Evolutionary conservation across 1,284 basidiomycete genomes (phyloP), one percentile per base, ranked within the genome.

Genomic region (Cystobasidium slooffiae): DNA sequence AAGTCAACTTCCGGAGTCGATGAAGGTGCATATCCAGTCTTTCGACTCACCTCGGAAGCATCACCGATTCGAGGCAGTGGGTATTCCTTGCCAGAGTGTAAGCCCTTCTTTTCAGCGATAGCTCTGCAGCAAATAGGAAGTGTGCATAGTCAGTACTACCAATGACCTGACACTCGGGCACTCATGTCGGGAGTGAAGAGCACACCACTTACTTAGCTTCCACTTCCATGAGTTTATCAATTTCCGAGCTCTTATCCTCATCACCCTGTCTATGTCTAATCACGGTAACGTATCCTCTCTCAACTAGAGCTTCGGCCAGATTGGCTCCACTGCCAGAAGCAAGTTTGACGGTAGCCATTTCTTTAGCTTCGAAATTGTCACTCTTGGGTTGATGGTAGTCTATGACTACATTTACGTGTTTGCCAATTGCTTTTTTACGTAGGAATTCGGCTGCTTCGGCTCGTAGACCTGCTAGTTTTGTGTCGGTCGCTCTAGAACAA

Each of bases 161-260:
- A 1, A 31, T 31, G 5, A 31, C 2, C 31, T 31, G 31, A 31
- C 5, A 31, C 31, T 31, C 31, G 31, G 31, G 31, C 31, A 31
- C 31, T 31, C 31, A 31, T 31, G 31, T 31, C 31, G 2, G 1
- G 31, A 31, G 31, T 31, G 31, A 31, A 31, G 2, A 47, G 37
- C 75, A 58, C 16, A 20, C 3, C 58, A 84, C 90, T 83, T 79
- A 94, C 91, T 85, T 86, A 91, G 93, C 84, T 75, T 99, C 96
- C 16, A 95, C 95, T 49, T 91, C 89, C 87, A 98, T 94, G 55
- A 98, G 86, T 82, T 93, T 93, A 84, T 99, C 96, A 78, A 92
- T 94, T 81, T 97, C 95, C 14, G 91, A 87, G 22, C 94, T 96
- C 65, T 94, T 88, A 79, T 96, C 92, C 83, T 98, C 96, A 81